Evolutionary conservation across 192 early-diverging fungal genomes (phyloP), one percentile per base, ranked within the genome.

Genomic region (Podila clonocystis): DNA sequence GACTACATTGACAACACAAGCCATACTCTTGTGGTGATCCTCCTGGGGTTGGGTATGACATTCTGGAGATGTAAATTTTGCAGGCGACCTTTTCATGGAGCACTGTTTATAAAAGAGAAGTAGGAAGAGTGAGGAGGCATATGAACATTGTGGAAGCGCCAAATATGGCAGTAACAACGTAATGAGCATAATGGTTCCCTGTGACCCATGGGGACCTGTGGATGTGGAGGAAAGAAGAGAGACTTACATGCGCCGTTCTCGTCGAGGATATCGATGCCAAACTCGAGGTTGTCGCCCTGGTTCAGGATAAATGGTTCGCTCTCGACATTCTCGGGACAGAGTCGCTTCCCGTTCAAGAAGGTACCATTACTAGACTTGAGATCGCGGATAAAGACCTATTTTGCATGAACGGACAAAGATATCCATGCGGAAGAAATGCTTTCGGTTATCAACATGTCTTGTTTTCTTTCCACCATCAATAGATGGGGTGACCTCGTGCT

Each of bases 291-390:
- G 62, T 92, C 93, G 41, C 87, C 88, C 28, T 87, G 75, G 50
- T 85, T 83, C 59, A 96, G 67, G 66, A 91, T 87, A 48, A 84
- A 64, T 0, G 91, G 86, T 4, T 68, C 86, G 71, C 89, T 90
- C 68, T 90, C 87, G 22, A 83, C 72, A 58, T 86, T 85, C 74
- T 95, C 94, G 5, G 89, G 87, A 41, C 88, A 90, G 24, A 96
- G 76, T 59, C 94, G 80, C 19, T 84, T 77, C 17, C 87, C 89
- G 72, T 96, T 94, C 26, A 96, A 65, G 75, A 95, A 96, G 0
- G 94, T 96, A 19, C 94, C 94, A 71, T 96, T 96, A 67, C 88
- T 91, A 3, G 92, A 94, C 68, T 91, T 91, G 22, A 91, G 85
- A 73, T 96, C 94, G 31, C 90, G 88, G 57, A 94, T 91, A 69